Base-by-base conservation (phyloP, 805 yeast genomes). In the Yarrowia sp. region DNA sequence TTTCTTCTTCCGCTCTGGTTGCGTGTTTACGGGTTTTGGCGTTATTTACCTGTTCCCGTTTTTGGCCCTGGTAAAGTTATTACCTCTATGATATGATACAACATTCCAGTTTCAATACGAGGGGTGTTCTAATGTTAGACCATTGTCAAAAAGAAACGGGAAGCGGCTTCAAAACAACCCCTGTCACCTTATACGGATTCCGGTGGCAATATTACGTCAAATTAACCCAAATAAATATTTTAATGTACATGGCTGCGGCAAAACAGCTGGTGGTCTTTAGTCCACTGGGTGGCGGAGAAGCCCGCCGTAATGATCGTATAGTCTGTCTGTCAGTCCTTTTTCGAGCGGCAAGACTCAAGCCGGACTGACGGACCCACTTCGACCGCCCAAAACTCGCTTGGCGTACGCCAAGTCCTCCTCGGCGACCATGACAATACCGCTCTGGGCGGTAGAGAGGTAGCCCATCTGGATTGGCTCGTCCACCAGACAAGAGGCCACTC, bases 361-460 rank as follows among this genome's bases (percentile, higher is more conserved):
- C 6, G 49, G 53, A 29, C 53, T 46, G 8, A 9, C 55, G 32
- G 38, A 21, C 5, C 55, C 55, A 21, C 29, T 47, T 19, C 42
- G 24, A 21, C 38, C 58, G 7, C 58, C 58, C 41, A 51, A 22
- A 22, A 51, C 58, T 16, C 58, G 41, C 14, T 51, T 51, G 22
- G 58, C 58, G 16, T 51, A 51, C 13, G 42, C 42, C 58, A 51
- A 66, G 62, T 80, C 77, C 63, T 82, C 85, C 58, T 77, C 78
- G 0, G 87, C 84, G 1, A 85, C 78, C 77, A 85, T 76, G 5
- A 85, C 82, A 10, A 85, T 76, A 4, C 84, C 87, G 0, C 86
- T 78, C 61, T 78, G 72, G 8, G 86, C 88, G 74, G 86, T 81
- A 21, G 86, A 81, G 19, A 85, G 71, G 66, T 84, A 85, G 67